Evolutionary conservation across 2,329 filamentous ascomycete genomes (phyloP).

Genomic region (Aurifilum marmelostoma): DNA sequence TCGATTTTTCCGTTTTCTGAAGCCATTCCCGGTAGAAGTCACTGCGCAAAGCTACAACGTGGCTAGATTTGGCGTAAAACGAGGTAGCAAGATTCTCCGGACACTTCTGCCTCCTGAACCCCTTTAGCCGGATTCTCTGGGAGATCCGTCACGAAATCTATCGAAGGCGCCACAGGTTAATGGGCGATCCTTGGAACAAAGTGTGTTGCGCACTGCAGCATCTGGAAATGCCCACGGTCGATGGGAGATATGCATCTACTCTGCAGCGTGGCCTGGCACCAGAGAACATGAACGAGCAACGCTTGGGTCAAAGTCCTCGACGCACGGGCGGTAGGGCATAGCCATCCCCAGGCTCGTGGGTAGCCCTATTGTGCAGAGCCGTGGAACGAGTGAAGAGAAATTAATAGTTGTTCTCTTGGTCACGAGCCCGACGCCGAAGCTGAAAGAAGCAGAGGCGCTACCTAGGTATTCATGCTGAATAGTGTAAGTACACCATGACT

Average conservation of each 20-base stretch:
- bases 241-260: background rate
- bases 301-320: background rate
- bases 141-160: background rate
- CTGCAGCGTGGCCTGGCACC: background rate
- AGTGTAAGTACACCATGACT: too few relatives aligned
- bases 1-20: background rate
- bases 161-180: background rate
- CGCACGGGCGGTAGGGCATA: background rate
- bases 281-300: background rate
- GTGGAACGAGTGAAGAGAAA: background rate
- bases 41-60: conserved; percentile 10
- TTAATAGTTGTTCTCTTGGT: background rate
- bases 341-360: background rate
- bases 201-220: background rate
- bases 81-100: background rate
- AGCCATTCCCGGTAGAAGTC: conserved; percentile 10
- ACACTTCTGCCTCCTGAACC: background rate
- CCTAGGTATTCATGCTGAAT: background rate
- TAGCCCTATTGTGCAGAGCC: background rate
- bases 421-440: background rate
- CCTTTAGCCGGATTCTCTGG: background rate
- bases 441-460: background rate
- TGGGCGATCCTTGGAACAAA: background rate
- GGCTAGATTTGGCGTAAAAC: conserved; percentile 1
- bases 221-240: background rate